Percentiles rank a stretch among this genome's conserved stretches.
Evolutionary conservation across 306 rosid species (phyloP).

Genomic region (Acacia crassicarpa): DNA sequence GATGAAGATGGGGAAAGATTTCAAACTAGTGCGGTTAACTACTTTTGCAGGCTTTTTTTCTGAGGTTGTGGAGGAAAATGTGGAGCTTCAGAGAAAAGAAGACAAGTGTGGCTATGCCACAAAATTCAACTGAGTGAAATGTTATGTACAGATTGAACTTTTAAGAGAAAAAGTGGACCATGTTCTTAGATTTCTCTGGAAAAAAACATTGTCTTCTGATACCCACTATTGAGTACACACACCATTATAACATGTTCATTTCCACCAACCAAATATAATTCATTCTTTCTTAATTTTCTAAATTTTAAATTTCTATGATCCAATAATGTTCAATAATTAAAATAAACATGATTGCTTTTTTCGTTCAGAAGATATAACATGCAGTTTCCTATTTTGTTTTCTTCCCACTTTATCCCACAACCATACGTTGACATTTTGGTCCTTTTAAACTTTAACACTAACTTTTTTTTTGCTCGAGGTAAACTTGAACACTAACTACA

Average conservation of each 20-base stretch:
- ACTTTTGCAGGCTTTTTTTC: constrained; percentile 50
- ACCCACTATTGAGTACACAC: constrained; percentile 54
- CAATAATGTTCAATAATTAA: neutral
- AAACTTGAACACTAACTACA: neutral
- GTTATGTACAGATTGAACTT: neutral
- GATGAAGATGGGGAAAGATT: constrained; percentile 22
- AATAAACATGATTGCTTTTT: neutral
- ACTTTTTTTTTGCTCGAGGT: too few species aligned
- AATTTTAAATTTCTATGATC: neutral
- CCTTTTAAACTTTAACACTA: neutral
- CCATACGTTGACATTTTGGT: neutral
- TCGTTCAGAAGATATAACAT: neutral
- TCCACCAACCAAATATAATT: constrained; percentile 36
- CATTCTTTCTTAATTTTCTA: neutral
- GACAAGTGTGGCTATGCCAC: constrained; percentile 30
- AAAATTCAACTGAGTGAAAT: constrained; percentile 41
- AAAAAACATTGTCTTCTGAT: constrained; percentile 52
- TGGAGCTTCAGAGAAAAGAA: constrained; percentile 57
- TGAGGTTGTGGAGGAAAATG: constrained; percentile 45
- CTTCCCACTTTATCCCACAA: neutral
- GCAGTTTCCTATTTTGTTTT: constrained; percentile 1
- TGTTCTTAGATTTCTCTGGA: constrained; percentile 34
- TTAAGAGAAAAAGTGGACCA: constrained; percentile 31
- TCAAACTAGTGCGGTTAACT: constrained; percentile 76
- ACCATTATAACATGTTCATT: constrained; percentile 20